Evolutionary conservation across 331 rosid genomes (phyloP), one percentile per base, ranked within the genome.

Genomic region (Prunus yedoensis): DNA sequence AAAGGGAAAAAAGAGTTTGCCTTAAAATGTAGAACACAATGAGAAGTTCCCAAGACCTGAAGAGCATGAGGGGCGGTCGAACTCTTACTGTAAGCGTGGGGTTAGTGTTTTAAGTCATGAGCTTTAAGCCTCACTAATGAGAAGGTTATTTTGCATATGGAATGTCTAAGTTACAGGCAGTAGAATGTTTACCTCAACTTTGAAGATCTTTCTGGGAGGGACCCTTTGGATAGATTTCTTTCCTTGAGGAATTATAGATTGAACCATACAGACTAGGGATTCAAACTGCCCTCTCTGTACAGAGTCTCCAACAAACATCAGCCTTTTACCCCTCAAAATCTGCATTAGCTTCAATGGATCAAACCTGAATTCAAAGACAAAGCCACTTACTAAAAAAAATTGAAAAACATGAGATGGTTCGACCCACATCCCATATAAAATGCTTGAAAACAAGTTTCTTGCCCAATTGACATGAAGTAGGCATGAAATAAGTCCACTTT

Each of bases 221-320:
- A 88, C 45, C 87, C 91, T 90, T 15, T 82, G 45, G 62, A 94
- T 87, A 45, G 97, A 87, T 74, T 90, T 90, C 82, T 89, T 88
- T 80, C 88, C 93, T 83, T 83, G 68, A 46, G 93, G 98, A 79
- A 94, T 86, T 61, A 83, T 78, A 50, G 96, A 90, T 70, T 94
- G 96, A 56, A 94, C 80, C 80, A 91, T 66, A 70, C 97, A 94
- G n/a, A 94, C 73, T 88, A 94, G 83, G 52, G 96, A 91, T 78
- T 94, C 97, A 83, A 94, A 94, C 74, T 94, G 97, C 1, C 92
- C 85, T 85, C 99, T 87, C 45, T 94, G 96, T 77, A 94, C 77
- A 0, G 96, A 94, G 76, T 94, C 99, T 66, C 99, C 97, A 41
- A 92, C 87, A 69, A 92, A 89, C 97, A 94, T 94, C 69, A 94